phyloP scores from a whole-genome alignment of 2,329 filamentous ascomycete genomes.

The Cadophora gregata region DNA sequence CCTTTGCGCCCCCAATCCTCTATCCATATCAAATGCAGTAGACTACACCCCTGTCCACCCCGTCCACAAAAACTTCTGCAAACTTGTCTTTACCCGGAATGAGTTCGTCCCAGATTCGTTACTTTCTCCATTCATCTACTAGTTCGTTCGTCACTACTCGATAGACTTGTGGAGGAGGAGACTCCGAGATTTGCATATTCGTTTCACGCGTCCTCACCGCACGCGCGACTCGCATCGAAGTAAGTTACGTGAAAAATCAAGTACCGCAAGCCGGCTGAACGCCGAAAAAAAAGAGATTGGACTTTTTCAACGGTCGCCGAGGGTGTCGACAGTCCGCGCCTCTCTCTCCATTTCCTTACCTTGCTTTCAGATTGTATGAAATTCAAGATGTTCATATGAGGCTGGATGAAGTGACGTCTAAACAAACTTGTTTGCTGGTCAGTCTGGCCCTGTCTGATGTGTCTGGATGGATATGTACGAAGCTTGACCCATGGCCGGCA shows the following conservation, averaged over 20 bases:
- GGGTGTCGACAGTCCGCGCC: neutral
- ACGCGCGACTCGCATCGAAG: neutral
- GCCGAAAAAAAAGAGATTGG: neutral
- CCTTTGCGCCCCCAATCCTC: neutral
- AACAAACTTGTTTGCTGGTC: neutral
- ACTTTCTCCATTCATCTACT: neutral
- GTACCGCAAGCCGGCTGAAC: neutral
- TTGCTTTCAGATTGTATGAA: neutral
- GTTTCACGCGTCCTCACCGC: neutral
- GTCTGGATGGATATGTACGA: conserved; percentile 6
- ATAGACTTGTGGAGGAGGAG: neutral
- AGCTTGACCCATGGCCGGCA: conserved; percentile 39
- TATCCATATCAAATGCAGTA: neutral
- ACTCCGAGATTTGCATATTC: neutral
- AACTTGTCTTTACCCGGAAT: neutral
- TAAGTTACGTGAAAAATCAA: neutral
- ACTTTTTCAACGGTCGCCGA: neutral
- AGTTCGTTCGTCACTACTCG: neutral
- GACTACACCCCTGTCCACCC: neutral
- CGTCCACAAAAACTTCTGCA: neutral
- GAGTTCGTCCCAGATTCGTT: neutral
- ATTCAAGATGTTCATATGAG: neutral
- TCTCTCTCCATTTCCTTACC: neutral
- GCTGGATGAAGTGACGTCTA: conserved; percentile 33
- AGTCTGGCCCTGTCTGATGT: neutral